Percentiles rank a stretch among this genome's conserved stretches.
Evolutionary conservation across 768 basidiomycete species (phyloP).

Genomic region (Podaxis rugospora): DNA sequence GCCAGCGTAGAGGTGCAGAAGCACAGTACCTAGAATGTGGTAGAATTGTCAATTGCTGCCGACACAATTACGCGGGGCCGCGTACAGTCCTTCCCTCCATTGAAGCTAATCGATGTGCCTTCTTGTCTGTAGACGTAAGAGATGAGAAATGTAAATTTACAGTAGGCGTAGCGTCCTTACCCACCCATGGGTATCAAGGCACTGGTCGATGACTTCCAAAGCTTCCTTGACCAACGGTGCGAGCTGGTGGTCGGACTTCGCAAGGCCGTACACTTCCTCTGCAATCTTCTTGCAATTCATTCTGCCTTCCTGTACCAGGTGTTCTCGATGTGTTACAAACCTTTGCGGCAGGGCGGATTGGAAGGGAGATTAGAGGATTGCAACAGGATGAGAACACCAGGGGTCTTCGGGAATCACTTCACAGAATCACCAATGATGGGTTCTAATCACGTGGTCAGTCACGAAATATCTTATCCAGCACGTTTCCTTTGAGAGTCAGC

Average conservation of each 20-base stretch:
- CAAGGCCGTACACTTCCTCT: constrained; percentile 57
- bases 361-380: neutral
- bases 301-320: neutral
- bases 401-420: neutral
- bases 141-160: constrained; percentile 16
- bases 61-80: constrained; percentile 13
- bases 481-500: neutral
- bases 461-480: neutral
- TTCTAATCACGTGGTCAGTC: constrained; percentile 2
- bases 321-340: neutral
- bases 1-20: constrained; percentile 83
- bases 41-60: neutral
- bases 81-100: constrained; percentile 98
- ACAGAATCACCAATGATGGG: neutral
- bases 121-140: constrained; percentile 45
- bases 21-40: constrained; percentile 72
- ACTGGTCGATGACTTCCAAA: constrained; percentile 72
- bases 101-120: constrained; percentile 86
- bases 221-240: constrained; percentile 71
- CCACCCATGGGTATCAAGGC: constrained; percentile 78
- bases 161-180: constrained; percentile 28
- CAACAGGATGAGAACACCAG: neutral
- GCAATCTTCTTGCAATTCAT: constrained; percentile 54
- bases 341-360: neutral
- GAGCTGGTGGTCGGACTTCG: constrained; percentile 42